Evolutionary conservation across 192 early-diverging fungal species (phyloP).

Genomic region (Dissophora ornata): DNA sequence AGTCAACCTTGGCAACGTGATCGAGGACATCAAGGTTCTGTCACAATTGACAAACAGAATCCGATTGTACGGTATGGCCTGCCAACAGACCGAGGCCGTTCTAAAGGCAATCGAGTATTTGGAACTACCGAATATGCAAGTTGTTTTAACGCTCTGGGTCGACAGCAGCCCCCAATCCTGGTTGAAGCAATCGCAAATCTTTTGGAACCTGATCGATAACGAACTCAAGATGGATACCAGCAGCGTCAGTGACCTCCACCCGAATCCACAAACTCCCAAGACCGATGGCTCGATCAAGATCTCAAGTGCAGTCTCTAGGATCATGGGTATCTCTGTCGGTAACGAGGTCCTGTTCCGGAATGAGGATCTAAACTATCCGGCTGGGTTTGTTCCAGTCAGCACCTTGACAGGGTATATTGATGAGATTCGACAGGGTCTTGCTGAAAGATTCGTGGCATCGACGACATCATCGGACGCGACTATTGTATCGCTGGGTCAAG

Average conservation of each 20-base stretch:
- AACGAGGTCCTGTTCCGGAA: conserved; percentile 73
- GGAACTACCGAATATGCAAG: conserved; percentile 64
- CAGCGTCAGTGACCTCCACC: conserved; percentile 29
- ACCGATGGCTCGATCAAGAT: conserved; percentile 40
- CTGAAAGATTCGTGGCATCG: conserved; percentile 55
- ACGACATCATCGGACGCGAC: conserved; percentile 19
- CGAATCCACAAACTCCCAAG: conserved; percentile 45
- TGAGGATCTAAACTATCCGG: conserved; percentile 40
- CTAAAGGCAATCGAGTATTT: conserved; percentile 68
- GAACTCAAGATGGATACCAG: conserved; percentile 16
- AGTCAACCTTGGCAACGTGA: conserved; percentile 65
- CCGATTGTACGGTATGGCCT: conserved; percentile 75
- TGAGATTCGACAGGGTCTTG: conserved; percentile 57
- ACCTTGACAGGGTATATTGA: conserved; percentile 60
- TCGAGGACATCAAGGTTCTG: conserved; percentile 68
- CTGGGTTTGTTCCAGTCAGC: conserved; percentile 19
- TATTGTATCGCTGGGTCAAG: conserved; percentile 56
- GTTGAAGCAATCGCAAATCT: conserved; percentile 34
- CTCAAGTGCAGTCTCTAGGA: conserved; percentile 56
- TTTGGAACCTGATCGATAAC: conserved; percentile 44
- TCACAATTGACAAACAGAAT: conserved; percentile 65
- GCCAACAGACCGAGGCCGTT: conserved; percentile 69
- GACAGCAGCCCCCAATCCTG: conserved; percentile 59
- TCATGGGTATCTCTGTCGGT: conserved; percentile 68
- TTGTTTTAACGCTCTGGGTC: conserved; percentile 74